A percentile compares a stretch with the other conserved stretches of the same genome.
These are phyloP conservation scores for Trichoderma sp. DNA, from an alignment of 2,329 filamentous ascomycete species.

Conservation along the genomic window DNA sequence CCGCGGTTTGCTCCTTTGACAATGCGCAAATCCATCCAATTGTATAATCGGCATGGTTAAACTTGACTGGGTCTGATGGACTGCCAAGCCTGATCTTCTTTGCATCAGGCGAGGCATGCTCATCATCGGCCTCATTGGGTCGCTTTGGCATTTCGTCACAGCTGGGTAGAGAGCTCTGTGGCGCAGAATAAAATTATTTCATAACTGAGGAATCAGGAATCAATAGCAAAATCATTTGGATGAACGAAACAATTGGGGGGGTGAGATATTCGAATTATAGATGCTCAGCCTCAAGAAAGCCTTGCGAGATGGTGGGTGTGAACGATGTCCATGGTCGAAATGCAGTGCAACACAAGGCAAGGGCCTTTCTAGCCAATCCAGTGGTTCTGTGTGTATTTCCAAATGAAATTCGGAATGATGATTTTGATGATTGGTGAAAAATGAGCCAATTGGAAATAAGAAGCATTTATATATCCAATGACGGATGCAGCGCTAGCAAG, in stretches of 20 bases:
- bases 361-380: not conserved
- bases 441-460: not conserved
- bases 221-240: not conserved
- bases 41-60: constrained; percentile 17
- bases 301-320: not conserved
- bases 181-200: not conserved
- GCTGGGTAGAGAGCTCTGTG: not conserved
- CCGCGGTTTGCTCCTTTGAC: not conserved
- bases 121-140: not conserved
- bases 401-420: not conserved
- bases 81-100: not conserved
- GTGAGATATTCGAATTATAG: not conserved
- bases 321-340: not conserved
- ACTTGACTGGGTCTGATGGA: accelerated
- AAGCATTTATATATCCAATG: not conserved
- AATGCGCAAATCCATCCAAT: not conserved
- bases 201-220: not conserved
- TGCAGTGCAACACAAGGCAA: not conserved
- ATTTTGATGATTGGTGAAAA: not conserved
- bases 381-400: not conserved
- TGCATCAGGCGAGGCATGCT: not conserved
- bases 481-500: not conserved
- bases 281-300: not conserved
- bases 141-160: not conserved
- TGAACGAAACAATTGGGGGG: not conserved